Percentiles rank a stretch among this genome's conserved stretches.
These are phyloP conservation scores for Pseudocercospora vitis DNA, from an alignment of 2,329 filamentous ascomycete species.

Conservation along the genomic window DNA sequence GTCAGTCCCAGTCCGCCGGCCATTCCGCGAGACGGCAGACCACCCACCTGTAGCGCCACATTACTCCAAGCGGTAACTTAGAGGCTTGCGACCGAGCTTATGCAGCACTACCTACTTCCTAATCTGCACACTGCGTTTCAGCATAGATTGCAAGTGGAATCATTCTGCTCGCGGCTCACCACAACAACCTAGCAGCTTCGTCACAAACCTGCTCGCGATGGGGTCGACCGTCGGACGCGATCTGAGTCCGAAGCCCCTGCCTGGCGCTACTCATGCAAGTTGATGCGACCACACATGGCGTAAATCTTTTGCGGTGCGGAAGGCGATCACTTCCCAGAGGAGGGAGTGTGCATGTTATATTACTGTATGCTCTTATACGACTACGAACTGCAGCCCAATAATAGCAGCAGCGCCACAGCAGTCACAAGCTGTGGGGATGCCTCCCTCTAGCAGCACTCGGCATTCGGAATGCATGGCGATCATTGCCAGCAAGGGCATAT, in stretches of 20 bases:
- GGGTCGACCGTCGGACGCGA: background rate
- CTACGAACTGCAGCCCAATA: background rate
- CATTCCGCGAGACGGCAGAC: too few species aligned
- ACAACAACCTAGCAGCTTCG: background rate
- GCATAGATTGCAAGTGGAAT: background rate
- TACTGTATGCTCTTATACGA: slow-evolving; percentile 1
- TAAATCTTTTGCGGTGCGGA: background rate
- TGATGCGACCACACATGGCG: background rate
- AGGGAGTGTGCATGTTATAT: background rate
- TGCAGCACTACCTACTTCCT: background rate
- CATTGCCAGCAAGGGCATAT: background rate
- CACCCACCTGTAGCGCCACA: background rate
- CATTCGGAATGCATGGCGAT: background rate
- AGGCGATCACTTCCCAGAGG: slow-evolving; percentile 3
- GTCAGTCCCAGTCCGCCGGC: background rate
- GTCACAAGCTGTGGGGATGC: background rate
- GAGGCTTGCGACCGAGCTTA: background rate
- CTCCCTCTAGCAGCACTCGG: background rate
- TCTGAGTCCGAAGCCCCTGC: background rate
- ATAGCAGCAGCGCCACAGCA: background rate
- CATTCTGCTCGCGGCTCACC: background rate
- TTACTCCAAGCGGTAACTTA: background rate
- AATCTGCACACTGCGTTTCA: background rate
- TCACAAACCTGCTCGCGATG: background rate
- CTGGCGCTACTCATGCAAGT: background rate